A percentile compares a stretch with the other conserved stretches of the same genome.
These are phyloP conservation scores for Beauveria asiatica DNA, from an alignment of 2,329 filamentous ascomycete genomes.

Conservation along the genomic window DNA sequence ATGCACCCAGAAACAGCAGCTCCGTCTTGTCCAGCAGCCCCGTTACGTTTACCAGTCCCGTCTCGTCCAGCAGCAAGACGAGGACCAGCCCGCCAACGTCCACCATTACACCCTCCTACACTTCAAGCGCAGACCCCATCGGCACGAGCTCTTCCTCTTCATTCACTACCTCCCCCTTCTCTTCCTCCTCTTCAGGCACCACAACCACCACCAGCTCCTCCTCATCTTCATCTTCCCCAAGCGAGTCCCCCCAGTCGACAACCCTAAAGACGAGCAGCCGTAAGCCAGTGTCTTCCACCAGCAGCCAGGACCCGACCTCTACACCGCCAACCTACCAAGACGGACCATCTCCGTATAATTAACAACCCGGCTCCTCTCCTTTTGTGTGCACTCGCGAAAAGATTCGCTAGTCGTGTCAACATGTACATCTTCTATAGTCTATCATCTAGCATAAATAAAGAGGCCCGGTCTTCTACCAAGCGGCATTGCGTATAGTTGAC, in stretches of 20 bases:
- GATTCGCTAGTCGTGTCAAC: not conserved
- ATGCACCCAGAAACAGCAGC: not conserved
- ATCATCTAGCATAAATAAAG: conserved; percentile 8
- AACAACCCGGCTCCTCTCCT: not conserved
- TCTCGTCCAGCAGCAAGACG: not conserved
- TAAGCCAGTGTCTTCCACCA: not conserved
- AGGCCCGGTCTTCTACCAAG: not conserved
- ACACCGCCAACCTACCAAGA: not conserved
- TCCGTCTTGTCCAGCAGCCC: not conserved
- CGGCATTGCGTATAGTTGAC: not conserved
- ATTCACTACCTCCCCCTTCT: not conserved
- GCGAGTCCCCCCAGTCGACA: not conserved
- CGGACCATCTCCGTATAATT: not conserved
- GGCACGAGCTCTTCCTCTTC: not conserved
- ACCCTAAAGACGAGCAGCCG: conserved; percentile 5
- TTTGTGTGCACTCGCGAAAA: not conserved
- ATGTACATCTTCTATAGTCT: conserved; percentile 11
- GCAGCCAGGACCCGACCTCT: not conserved
- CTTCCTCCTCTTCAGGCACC: not conserved
- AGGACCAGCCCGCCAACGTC: not conserved
- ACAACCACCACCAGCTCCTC: not conserved
- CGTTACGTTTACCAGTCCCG: not conserved
- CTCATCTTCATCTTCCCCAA: not conserved
- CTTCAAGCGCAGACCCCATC: not conserved
- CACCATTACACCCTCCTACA: not conserved